Percentiles rank a stretch among this genome's conserved stretches.
phyloP scores from a whole-genome alignment of 192 early-diverging fungal species.

The Obelidium mucronatum region DNA sequence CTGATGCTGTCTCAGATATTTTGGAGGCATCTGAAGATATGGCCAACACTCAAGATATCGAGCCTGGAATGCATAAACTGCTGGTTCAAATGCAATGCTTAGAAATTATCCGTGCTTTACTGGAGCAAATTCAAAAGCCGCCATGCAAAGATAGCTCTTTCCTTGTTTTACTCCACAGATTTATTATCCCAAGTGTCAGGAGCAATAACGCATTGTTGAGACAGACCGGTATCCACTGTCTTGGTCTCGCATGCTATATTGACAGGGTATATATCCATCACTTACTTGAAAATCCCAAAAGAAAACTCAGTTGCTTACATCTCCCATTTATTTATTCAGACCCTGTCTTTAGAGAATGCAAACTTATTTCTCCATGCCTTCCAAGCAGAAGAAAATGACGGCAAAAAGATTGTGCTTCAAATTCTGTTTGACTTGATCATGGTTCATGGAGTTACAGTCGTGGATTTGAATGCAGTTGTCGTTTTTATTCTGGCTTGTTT shows the following conservation, averaged over 20 bases:
- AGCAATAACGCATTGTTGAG: slow-evolving; percentile 52
- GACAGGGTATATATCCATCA: slow-evolving; percentile 62
- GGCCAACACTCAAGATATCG: not conserved
- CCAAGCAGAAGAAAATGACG: slow-evolving; percentile 59
- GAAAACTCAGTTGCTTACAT: too few species aligned
- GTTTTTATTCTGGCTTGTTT: slow-evolving; percentile 49
- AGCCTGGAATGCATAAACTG: slow-evolving; percentile 3
- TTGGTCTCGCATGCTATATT: slow-evolving; percentile 78
- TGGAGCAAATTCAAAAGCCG: slow-evolving; percentile 17
- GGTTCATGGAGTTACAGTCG: slow-evolving; percentile 57
- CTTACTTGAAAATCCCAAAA: not conserved
- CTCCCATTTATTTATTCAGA: too few species aligned
- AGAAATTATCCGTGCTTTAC: slow-evolving; percentile 29
- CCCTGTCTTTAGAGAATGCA: slow-evolving; percentile 75
- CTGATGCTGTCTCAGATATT: slow-evolving; percentile 28
- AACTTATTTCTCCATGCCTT: slow-evolving; percentile 75
- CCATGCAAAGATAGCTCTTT: slow-evolving; percentile 13
- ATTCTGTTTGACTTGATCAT: slow-evolving; percentile 71
- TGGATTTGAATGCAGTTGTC: slow-evolving; percentile 34
- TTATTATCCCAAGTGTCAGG: slow-evolving; percentile 25
- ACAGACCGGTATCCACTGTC: slow-evolving; percentile 82
- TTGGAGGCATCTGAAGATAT: not conserved
- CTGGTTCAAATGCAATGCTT: slow-evolving; percentile 24
- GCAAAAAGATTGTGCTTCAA: slow-evolving; percentile 68
- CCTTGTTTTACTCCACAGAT: slow-evolving; percentile 19